Percentiles rank a stretch among this genome's conserved stretches.
phyloP scores from a whole-genome alignment of 169 alveolate species.

The Plasmodium knowlesi region DNA sequence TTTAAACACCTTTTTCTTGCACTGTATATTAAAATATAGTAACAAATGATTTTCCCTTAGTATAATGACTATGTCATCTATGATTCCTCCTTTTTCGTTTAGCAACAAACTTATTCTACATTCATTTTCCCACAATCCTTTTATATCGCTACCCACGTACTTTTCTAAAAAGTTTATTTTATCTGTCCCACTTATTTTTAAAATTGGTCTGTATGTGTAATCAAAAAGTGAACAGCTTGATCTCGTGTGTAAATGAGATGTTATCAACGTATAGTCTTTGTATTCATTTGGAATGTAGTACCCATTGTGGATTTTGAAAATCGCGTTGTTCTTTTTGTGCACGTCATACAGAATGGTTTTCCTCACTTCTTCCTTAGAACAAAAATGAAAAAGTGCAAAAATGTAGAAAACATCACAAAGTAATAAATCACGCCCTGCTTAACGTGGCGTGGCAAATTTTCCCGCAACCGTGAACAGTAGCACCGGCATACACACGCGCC shows the following conservation, averaged over 20 bases:
- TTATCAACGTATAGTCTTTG: constrained; percentile 53
- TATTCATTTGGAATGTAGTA: constrained; percentile 70
- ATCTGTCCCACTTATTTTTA: constrained; percentile 74
- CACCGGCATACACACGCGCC: not conserved
- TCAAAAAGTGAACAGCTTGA: constrained; percentile 70
- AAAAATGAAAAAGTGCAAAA: not conserved
- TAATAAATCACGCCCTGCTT: not conserved
- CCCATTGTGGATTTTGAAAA: constrained; percentile 55
- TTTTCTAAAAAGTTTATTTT: constrained; percentile 55
- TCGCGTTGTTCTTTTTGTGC: constrained; percentile 69
- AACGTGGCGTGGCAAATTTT: not conserved
- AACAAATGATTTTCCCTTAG: constrained; percentile 53
- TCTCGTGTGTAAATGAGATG: constrained; percentile 73
- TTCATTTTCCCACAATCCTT: constrained; percentile 76
- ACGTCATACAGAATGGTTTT: constrained; percentile 57
- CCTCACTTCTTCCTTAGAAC: constrained; percentile 30
- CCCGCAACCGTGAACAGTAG: not conserved
- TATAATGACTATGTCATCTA: constrained; percentile 69
- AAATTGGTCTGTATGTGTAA: constrained; percentile 70
- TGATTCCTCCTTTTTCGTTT: constrained; percentile 64
- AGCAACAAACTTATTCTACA: constrained; percentile 73
- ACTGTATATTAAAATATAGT: constrained; percentile 64
- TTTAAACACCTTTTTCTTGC: constrained; percentile 56
- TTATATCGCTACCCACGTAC: constrained; percentile 74
- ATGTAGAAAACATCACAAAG: not conserved